Evolutionary conservation across 495 filamentous ascomycete species (phyloP), one percentile per base, ranked within the genome.

Genomic region (Penicillium ochrochloron): DNA sequence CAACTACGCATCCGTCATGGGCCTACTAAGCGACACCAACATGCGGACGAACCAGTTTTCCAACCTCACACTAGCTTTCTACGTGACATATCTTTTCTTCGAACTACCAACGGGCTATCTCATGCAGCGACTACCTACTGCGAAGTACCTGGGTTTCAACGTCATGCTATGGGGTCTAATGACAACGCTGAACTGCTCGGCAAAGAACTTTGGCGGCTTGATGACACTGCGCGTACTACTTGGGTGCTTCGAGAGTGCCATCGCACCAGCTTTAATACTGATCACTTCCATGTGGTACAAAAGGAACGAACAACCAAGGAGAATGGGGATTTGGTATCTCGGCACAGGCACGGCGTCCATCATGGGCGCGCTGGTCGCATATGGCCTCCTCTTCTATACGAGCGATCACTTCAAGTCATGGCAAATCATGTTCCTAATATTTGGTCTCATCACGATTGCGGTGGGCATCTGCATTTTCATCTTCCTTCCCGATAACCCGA

Each of bases 301-400:
- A 57, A 52, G 71, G 59, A 63, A 72, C 29, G 88, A 90, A 72
- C 86, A 89, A 73, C 83, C 86, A 0, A 71, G 81, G 11, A 76
- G 88, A 14, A 86, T 90, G 27, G 83, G 82, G 3, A 80, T 85
- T 9, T 90, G 88, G 88, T 90, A 89, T 66, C 76, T 82, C n/a
- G 88, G 85, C 7, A 82, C 87, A 31, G 89, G 87, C 0, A 64
- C 85, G 14, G 88, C 84, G 0, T 86, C 86, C 29, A 90, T 90
- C 31, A 67, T 87, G 58, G 89, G 87, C 2, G 84, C 86, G 8
- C 65, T 86, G 15, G 70, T 90, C 14, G 85, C 85, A 3, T 90
- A 69, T 59, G 70, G 72, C 1, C 66, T 74, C 9, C 66, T 69
- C 48, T 69, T 70, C 60, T 70, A 72, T 60, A 70, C 65, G 8